Conservation (phyloP, 805 yeast species). For the Candida anglica region DNA sequence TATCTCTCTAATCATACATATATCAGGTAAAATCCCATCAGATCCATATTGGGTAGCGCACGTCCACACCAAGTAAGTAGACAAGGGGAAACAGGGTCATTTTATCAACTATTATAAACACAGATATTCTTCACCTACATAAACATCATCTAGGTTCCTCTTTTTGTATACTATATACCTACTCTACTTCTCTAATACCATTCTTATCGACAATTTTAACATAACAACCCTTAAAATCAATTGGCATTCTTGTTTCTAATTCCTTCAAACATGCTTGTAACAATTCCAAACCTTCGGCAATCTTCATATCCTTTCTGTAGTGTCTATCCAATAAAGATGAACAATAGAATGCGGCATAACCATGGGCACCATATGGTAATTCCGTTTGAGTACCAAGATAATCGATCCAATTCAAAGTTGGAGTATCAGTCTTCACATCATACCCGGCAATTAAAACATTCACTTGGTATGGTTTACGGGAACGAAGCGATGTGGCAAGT, state of each 20-base stretch:
- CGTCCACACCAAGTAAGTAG: no score
- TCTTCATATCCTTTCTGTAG: slow-evolving; percentile 69
- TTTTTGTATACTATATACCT: no score
- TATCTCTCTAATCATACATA: no score
- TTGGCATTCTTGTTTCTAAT: slow-evolving; percentile 79
- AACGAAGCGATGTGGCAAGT: slow-evolving; percentile 82
- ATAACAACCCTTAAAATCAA: slow-evolving; percentile 86
- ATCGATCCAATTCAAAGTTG: slow-evolving; percentile 84
- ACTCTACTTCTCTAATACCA: slow-evolving; percentile 48
- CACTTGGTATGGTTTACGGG: slow-evolving; percentile 91
- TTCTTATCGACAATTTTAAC: slow-evolving; percentile 64
- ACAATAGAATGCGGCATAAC: slow-evolving; percentile 96
- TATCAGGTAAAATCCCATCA: no score
- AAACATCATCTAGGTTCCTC: no score
- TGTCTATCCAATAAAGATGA: slow-evolving; percentile 88
- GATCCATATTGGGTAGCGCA: no score
- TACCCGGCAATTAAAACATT: slow-evolving; percentile 86
- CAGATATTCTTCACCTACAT: no score
- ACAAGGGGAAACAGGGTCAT: no score
- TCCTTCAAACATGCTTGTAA: slow-evolving; percentile 73
- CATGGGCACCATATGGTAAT: slow-evolving; percentile 96
- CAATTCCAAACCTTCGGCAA: slow-evolving; percentile 75
- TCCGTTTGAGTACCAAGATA: slow-evolving; percentile 89
- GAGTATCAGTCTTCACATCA: slow-evolving; percentile 53
- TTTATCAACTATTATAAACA: no score